Evolutionary conservation across 495 filamentous ascomycete genomes (phyloP).

Genomic region (Trichocladium antarcticum): DNA sequence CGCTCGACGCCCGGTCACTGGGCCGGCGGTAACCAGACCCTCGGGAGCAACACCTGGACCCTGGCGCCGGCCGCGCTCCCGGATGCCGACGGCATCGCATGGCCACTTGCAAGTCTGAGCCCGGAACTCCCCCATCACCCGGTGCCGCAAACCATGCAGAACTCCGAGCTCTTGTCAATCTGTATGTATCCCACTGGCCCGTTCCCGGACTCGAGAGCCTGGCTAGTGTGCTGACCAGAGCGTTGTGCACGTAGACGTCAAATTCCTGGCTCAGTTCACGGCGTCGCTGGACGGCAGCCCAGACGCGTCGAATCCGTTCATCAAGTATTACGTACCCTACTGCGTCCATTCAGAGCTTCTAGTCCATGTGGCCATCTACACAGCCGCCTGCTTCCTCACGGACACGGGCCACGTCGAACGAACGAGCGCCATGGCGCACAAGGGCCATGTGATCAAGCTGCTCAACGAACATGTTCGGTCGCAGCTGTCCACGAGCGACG

Average conservation of each 20-base stretch:
- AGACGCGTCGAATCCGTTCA: slow-evolving; percentile 26
- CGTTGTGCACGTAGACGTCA: slow-evolving; percentile 35
- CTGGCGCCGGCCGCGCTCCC: neutral
- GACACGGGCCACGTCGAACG: slow-evolving; percentile 29
- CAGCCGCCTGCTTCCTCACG: slow-evolving; percentile 30
- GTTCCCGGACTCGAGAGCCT: neutral
- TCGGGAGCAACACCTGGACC: slow-evolving; percentile 1
- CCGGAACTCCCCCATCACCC: slow-evolving; percentile 13
- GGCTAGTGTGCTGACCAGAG: neutral
- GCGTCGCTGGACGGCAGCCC: slow-evolving; percentile 31
- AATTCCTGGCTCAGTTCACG: slow-evolving; percentile 44
- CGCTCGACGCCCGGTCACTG: slow-evolving; percentile 4
- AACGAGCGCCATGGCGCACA: slow-evolving; percentile 28
- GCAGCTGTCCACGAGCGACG: slow-evolving; percentile 23
- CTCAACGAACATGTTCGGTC: slow-evolving; percentile 30
- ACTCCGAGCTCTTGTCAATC: slow-evolving; percentile 23
- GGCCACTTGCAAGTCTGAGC: slow-evolving; percentile 3
- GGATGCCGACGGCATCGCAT: slow-evolving; percentile 1
- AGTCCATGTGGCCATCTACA: slow-evolving; percentile 27
- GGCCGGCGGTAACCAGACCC: neutral
- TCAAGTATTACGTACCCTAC: slow-evolving; percentile 29
- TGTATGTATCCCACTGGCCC: slow-evolving; percentile 18
- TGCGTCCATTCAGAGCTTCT: slow-evolving; percentile 26
- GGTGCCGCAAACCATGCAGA: slow-evolving; percentile 11
- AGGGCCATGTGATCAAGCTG: slow-evolving; percentile 25